Evolutionary conservation across 2,329 filamentous ascomycete species (phyloP).

Genomic region (Westerdykella sp.): DNA sequence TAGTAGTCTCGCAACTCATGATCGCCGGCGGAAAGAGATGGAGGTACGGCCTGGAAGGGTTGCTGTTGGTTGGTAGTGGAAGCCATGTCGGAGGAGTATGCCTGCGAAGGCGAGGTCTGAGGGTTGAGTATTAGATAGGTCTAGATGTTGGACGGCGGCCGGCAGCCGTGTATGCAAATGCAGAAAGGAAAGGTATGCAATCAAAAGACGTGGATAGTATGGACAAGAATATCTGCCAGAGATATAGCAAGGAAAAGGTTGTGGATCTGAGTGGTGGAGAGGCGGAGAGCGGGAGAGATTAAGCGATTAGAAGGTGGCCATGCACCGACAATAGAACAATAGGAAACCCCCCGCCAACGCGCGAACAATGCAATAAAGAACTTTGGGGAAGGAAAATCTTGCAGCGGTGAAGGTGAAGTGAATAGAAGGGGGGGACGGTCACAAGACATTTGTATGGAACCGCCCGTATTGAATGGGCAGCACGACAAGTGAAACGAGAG

Average conservation of each 20-base stretch:
- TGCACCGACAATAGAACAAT: slow-evolving; percentile 18
- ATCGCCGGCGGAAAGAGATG: slow-evolving; percentile 55
- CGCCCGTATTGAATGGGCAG: slow-evolving; percentile 17
- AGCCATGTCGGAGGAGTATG: slow-evolving; percentile 37
- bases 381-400: slow-evolving; percentile 5
- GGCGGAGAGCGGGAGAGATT: slow-evolving; percentile 11
- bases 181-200: not conserved
- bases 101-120: slow-evolving; percentile 27
- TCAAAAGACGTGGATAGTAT: not conserved
- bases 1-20: slow-evolving; percentile 58
- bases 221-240: slow-evolving; percentile 25
- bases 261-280: not conserved
- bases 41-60: slow-evolving; percentile 50
- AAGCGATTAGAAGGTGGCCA: slow-evolving; percentile 8
- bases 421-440: slow-evolving; percentile 7
- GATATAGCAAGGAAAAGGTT: slow-evolving; percentile 11
- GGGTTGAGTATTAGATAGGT: slow-evolving; percentile 25
- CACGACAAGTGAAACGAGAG: slow-evolving; percentile 22
- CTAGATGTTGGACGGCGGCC: slow-evolving; percentile 6
- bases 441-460: slow-evolving; percentile 11
- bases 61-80: slow-evolving; percentile 49
- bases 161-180: slow-evolving; percentile 6
- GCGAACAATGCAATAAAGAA: slow-evolving; percentile 34
- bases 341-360: slow-evolving; percentile 24
- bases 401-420: slow-evolving; percentile 11